These are phyloP conservation scores for Beauveria rudraprayagi DNA, from an alignment of 2,329 filamentous ascomycete species.

Conservation along the genomic window DNA sequence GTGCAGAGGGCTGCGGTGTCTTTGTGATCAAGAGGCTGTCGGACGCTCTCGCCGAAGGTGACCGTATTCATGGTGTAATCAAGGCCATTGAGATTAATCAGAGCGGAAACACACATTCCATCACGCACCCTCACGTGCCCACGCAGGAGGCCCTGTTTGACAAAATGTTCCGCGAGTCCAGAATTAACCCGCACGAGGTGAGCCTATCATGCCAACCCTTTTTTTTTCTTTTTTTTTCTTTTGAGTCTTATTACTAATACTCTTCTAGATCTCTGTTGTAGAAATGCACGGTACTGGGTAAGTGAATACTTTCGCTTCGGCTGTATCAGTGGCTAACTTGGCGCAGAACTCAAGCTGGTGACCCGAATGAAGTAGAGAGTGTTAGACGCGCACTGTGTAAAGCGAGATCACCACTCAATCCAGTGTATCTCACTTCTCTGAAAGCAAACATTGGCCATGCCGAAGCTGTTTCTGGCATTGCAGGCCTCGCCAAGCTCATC, in stretches of 20 bases:
- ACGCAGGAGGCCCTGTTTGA: conserved; percentile 30
- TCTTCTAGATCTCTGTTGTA: background rate
- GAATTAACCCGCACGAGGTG: conserved; percentile 57
- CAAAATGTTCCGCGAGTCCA: conserved; percentile 16
- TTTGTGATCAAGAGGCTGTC: conserved; percentile 39
- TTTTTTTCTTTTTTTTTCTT: background rate
- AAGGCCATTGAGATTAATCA: conserved; percentile 29
- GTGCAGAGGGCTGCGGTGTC: conserved; percentile 37
- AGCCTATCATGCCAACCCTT: background rate
- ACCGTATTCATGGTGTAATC: conserved; percentile 33
- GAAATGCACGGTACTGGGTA: background rate
- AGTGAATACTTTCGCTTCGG: background rate
- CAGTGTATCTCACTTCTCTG: conserved; percentile 25
- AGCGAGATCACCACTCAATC: conserved; percentile 54
- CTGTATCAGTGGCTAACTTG: conserved; percentile 26
- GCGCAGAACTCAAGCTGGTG: conserved; percentile 38
- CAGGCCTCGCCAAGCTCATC: conserved; percentile 19
- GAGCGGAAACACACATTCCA: conserved; percentile 28
- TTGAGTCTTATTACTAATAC: background rate
- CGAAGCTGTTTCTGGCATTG: conserved; percentile 20
- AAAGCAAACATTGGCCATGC: conserved; percentile 21
- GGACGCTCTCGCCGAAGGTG: conserved; percentile 36
- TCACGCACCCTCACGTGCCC: conserved; percentile 17
- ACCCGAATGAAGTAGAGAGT: conserved; percentile 43
- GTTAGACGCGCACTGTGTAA: conserved; percentile 49